Evolutionary conservation across 768 basidiomycete species (phyloP).

Genomic region (Hirschioporus abietinus): DNA sequence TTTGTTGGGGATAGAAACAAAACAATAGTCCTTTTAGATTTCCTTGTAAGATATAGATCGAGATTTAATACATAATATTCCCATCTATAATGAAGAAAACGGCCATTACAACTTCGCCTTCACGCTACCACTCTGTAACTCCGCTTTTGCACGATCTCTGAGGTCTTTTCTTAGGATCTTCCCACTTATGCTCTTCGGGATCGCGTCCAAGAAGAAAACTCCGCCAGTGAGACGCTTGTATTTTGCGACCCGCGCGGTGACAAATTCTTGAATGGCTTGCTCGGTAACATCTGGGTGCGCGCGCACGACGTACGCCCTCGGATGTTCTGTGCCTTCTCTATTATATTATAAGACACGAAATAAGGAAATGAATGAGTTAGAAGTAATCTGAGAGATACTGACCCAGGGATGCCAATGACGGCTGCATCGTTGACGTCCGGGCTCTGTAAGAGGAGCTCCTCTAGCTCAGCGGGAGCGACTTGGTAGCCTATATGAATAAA

Average conservation of each 20-base stretch:
- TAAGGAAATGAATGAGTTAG: slow-evolving; percentile 37
- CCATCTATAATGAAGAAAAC: background rate
- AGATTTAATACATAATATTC: background rate
- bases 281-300: slow-evolving; percentile 4
- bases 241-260: slow-evolving; percentile 12
- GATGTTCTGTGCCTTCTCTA: slow-evolving; percentile 14
- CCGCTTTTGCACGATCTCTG: slow-evolving; percentile 8
- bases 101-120: background rate
- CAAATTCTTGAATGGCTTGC: slow-evolving; percentile 13
- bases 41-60: background rate
- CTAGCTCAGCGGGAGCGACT: slow-evolving; percentile 30
- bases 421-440: slow-evolving; percentile 24
- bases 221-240: slow-evolving; percentile 14
- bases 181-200: slow-evolving; percentile 14
- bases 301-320: slow-evolving; percentile 15
- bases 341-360: background rate
- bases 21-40: background rate
- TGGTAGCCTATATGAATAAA: slow-evolving; percentile 17
- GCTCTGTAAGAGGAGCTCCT: slow-evolving; percentile 24
- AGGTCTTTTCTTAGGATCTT: slow-evolving; percentile 17
- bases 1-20: background rate
- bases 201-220: slow-evolving; percentile 10
- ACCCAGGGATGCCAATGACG: slow-evolving; percentile 22
- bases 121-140: background rate
- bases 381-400: slow-evolving; percentile 33